Conservation (phyloP, 148 eudicot species). For the Gaultheria prostrata region DNA sequence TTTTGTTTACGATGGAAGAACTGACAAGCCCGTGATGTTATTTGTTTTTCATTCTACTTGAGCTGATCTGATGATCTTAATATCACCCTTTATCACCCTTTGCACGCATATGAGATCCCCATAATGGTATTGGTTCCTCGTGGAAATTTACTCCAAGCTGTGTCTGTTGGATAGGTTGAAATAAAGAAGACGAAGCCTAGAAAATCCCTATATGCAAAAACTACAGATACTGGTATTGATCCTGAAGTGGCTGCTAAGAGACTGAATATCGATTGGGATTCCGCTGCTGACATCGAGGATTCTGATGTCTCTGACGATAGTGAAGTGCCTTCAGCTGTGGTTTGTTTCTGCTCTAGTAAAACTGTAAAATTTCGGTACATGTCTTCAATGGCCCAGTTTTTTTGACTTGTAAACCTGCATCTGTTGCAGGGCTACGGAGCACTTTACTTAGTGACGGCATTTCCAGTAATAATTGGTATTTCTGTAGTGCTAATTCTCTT, state of each 20-base stretch:
- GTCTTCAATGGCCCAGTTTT: neutral
- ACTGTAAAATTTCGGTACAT: neutral
- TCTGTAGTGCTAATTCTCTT: constrained; percentile 81
- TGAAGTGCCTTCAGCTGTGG: constrained; percentile 75
- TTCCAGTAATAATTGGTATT: constrained; percentile 77
- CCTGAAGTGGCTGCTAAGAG: constrained; percentile 82
- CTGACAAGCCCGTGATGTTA: neutral
- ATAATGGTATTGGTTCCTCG: constrained; percentile 8
- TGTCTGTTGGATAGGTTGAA: constrained; percentile 50
- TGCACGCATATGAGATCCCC: neutral
- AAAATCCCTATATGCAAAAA: constrained; percentile 77
- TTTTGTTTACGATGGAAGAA: neutral
- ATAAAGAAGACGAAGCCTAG: constrained; percentile 45
- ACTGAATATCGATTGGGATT: constrained; percentile 91
- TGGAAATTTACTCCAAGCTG: neutral
- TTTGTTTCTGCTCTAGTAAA: constrained; percentile 27
- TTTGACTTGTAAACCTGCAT: neutral
- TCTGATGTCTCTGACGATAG: constrained; percentile 37
- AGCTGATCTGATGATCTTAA: neutral
- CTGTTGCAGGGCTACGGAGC: constrained; percentile 79
- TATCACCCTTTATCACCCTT: neutral
- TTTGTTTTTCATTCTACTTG: neutral
- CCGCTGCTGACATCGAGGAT: constrained; percentile 86
- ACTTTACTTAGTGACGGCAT: constrained; percentile 71
- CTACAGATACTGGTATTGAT: constrained; percentile 86